Evolutionary conservation across 2,329 filamentous ascomycete genomes (phyloP).

Genomic region (Claviceps monticola): DNA sequence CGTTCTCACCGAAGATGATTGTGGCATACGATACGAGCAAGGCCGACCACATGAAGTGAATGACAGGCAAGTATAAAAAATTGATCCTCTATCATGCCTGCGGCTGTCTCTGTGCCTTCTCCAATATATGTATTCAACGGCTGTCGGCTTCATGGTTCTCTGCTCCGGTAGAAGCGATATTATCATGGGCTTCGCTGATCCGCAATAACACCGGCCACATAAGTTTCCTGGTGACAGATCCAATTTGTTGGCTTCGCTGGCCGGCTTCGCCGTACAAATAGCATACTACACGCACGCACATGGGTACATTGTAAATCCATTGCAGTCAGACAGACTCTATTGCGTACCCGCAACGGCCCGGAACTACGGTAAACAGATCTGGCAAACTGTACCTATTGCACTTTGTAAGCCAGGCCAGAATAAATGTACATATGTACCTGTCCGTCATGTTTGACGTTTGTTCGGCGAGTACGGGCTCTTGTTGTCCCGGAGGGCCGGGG

Average conservation of each 20-base stretch:
- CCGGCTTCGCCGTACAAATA: background rate
- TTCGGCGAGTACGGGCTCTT: background rate
- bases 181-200: background rate
- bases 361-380: background rate
- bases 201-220: background rate
- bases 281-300: background rate
- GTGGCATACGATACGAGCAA: too few relatives aligned
- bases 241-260: background rate
- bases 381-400: too few relatives aligned
- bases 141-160: background rate
- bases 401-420: background rate
- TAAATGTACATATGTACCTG: background rate
- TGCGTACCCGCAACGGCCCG: background rate
- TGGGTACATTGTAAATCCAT: background rate
- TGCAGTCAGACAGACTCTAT: background rate
- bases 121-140: background rate
- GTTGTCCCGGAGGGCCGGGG: background rate
- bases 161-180: background rate
- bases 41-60: too few relatives aligned
- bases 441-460: background rate
- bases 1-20: too few relatives aligned
- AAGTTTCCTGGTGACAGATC: background rate
- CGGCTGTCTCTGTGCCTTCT: too few relatives aligned
- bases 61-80: too few relatives aligned
- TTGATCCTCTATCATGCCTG: too few relatives aligned